A percentile compares a stretch with the other conserved stretches of the same genome.
Conservation (phyloP, 106 monocot species). For the Chionographis japonica region DNA sequence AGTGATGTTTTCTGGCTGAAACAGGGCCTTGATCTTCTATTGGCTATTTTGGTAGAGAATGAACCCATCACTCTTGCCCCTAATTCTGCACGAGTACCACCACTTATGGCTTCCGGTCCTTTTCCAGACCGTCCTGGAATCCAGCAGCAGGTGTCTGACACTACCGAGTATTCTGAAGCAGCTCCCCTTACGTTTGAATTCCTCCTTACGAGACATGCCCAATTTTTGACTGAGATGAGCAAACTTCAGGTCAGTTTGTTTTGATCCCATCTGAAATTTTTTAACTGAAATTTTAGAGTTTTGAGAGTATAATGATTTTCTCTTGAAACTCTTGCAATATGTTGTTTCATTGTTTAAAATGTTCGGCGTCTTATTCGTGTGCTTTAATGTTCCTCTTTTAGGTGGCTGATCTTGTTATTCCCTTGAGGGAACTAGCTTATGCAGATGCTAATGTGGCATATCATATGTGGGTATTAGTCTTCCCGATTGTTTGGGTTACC, state of each 20-base stretch:
- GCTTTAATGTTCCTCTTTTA: conserved; percentile 14
- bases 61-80: conserved; percentile 87
- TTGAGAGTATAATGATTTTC: neutral
- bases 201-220: conserved; percentile 57
- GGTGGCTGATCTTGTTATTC: conserved; percentile 82
- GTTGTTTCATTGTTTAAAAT: neutral
- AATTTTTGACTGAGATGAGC: conserved; percentile 84
- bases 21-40: conserved; percentile 91
- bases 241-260: conserved; percentile 67
- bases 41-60: conserved; percentile 89
- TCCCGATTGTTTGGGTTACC: conserved; percentile 99
- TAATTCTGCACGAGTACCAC: conserved; percentile 82
- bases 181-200: conserved; percentile 67
- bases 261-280: neutral
- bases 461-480: conserved; percentile 97
- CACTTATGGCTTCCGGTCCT: conserved; percentile 61
- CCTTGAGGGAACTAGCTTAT: conserved; percentile 85
- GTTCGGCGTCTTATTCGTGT: neutral
- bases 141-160: conserved; percentile 41
- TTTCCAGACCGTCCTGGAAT: conserved; percentile 39
- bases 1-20: conserved; percentile 98
- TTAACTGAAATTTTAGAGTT: neutral
- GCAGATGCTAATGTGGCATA: conserved; percentile 92
- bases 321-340: conserved; percentile 1
- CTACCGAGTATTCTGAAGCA: conserved; percentile 39